Conservation (phyloP, 352 stramenopile species). For the Phytophthora niederhauseri region DNA sequence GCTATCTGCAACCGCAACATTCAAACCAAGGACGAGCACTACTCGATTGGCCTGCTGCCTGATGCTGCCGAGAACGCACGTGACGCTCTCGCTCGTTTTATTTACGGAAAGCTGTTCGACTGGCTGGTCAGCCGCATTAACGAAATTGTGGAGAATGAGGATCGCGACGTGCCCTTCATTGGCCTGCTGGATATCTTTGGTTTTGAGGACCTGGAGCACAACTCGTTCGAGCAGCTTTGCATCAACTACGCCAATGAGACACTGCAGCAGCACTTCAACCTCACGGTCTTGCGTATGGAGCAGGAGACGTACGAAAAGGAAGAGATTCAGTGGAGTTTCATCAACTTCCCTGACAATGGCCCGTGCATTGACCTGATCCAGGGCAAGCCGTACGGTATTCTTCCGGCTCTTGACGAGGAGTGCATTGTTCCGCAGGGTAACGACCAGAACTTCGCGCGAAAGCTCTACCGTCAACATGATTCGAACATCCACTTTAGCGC, state of each 20-base stretch:
- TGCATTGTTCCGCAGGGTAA: conserved; percentile 90
- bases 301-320: conserved; percentile 91
- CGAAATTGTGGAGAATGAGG: conserved; percentile 71
- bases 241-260: conserved; percentile 96
- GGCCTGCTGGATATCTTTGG: conserved; percentile 90
- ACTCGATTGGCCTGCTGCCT: conserved; percentile 77
- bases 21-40: conserved; percentile 92
- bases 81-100: conserved; percentile 94
- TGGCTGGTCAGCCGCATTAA: conserved; percentile 91
- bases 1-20: conserved; percentile 94
- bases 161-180: conserved; percentile 66
- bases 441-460: conserved; percentile 87
- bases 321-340: conserved; percentile 89
- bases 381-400: conserved; percentile 80
- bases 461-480: conserved; percentile 78
- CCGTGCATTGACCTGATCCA: conserved; percentile 92
- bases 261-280: conserved; percentile 94
- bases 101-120: conserved; percentile 96
- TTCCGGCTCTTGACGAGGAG: conserved; percentile 90
- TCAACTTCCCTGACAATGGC: conserved; percentile 92
- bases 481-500: conserved; percentile 79
- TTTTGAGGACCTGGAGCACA: conserved; percentile 88
- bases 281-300: conserved; percentile 87
- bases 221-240: conserved; percentile 96
- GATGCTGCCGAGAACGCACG: conserved; percentile 89